Base-by-base conservation (phyloP, 1,284 basidiomycete species). In the Athelia psychrophila region DNA sequence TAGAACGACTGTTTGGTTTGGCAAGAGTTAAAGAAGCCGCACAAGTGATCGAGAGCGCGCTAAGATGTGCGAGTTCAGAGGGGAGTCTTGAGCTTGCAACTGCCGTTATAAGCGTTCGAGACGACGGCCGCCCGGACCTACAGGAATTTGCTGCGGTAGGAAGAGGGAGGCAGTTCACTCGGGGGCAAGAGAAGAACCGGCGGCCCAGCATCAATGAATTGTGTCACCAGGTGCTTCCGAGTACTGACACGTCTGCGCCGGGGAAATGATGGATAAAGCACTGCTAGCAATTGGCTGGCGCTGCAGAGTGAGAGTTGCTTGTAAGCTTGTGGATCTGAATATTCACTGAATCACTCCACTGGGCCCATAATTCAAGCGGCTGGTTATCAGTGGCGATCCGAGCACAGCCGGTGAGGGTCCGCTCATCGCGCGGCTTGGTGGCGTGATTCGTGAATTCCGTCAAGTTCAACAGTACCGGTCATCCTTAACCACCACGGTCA, bases 11-110 rank as follows among this genome's bases (percentile, higher is more conserved):
- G 20, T 42, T 30, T 13, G 38, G 20, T 6, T 22, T 42, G 38
- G 38, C 9, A n/a, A 42, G 9, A 42, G 20, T 42, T 42, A 36
- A 30, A 24, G 51, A 47, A 24, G 49, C 48, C 46, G 44, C 8
- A 13, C 50, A 32, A 48, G 48, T n/a, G 38, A n/a, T 22, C 38
- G 38, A 30, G 6, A 30, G 27, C 13, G n/a, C n/a, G 38, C 38
- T 42, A 18, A 18, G 16, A n/a, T 42, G 20, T 6, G 16, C 9
- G 5, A 42, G 38, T 42, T 42, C 38, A 42, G 38, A 42, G 16
- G 20, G 20, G 5, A 22, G 6, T 22, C 16, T n/a, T 6, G 38
- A 42, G 20, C 20, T 18, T n/a, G 38, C 38, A n/a, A 42, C n/a
- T 18, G 38, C 38, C 6, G n/a, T n/a, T 42, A 42, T 18, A n/a